phyloP scores from a whole-genome alignment of 1,284 basidiomycete species.

The Melampsora larici-populina region DNA sequence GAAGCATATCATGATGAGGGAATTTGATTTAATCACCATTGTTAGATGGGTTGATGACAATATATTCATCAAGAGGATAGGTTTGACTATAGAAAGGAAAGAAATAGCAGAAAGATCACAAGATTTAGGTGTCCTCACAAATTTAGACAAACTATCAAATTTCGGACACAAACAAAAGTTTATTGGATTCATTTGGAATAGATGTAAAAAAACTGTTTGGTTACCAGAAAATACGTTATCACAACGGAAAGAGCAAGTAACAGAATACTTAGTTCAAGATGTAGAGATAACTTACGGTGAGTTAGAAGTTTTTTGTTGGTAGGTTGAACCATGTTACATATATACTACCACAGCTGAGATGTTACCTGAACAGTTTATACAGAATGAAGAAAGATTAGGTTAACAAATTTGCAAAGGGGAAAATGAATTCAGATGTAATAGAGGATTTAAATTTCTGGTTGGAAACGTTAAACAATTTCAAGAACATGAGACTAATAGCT shows the following conservation, averaged over 20 bases:
- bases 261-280: background rate
- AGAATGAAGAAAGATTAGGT: no score
- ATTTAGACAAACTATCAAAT: background rate
- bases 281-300: background rate
- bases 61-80: background rate
- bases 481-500: background rate
- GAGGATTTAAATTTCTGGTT: background rate
- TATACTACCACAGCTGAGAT: background rate
- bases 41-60: no score
- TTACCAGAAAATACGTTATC: background rate
- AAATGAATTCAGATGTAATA: background rate
- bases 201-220: background rate
- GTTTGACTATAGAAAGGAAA: background rate
- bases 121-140: background rate
- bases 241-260: background rate
- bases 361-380: background rate
- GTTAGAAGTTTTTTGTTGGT: background rate
- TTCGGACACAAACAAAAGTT: background rate
- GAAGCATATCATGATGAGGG: background rate
- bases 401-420: background rate
- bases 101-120: background rate
- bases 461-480: background rate
- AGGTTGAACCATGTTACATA: background rate
- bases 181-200: conserved; percentile 2
- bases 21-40: background rate